Evolutionary conservation across 306 rosid genomes (phyloP).

Genomic region (Medicago ruthenica): DNA sequence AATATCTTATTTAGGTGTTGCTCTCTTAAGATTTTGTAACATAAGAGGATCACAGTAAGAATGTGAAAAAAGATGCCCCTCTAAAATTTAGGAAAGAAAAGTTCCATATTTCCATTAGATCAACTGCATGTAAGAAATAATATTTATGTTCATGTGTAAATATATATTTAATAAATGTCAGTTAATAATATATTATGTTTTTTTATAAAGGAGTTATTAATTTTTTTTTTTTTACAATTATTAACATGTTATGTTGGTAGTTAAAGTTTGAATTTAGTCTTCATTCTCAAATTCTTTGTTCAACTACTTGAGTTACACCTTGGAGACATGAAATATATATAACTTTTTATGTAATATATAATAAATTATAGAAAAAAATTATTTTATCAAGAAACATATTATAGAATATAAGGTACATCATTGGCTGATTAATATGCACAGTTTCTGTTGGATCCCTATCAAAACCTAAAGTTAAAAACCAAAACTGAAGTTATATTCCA

Average conservation of each 20-base stretch:
- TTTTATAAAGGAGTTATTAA: too few species aligned
- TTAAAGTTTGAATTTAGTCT: too few species aligned
- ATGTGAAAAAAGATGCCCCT: background rate
- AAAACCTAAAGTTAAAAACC: constrained; percentile 38
- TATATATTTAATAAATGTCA: too few species aligned
- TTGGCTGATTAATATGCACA: background rate
- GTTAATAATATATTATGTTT: too few species aligned
- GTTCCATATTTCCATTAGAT: background rate
- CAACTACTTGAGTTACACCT: background rate
- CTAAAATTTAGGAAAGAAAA: background rate
- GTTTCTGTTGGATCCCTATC: constrained; percentile 17
- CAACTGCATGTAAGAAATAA: too few species aligned
- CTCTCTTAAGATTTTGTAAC: constrained; percentile 14
- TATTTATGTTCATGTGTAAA: constrained; percentile 4
- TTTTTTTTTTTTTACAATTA: too few species aligned
- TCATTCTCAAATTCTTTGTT: too few species aligned
- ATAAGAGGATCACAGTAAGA: background rate
- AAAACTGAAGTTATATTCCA: constrained; percentile 48
- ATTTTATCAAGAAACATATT: background rate
- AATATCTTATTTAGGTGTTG: background rate
- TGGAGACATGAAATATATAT: background rate
- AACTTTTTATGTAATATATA: background rate
- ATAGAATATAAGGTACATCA: background rate
- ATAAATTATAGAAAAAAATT: background rate
- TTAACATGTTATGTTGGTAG: too few species aligned